phyloP scores from a whole-genome alignment of 192 early-diverging fungal species.

The Backusella mclennaniae region DNA sequence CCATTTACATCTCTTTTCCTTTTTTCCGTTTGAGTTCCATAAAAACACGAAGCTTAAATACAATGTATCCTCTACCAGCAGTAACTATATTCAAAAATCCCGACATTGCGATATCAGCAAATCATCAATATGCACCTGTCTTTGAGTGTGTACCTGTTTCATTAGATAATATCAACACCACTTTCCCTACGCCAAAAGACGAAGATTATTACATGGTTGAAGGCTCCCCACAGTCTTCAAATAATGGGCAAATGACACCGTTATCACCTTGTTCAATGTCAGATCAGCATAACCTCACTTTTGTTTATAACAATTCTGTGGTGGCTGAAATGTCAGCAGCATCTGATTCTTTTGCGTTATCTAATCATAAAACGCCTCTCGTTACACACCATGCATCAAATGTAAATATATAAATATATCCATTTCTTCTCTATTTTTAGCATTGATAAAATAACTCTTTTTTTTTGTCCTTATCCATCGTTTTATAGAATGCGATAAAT shows the following conservation, averaged over 20 bases:
- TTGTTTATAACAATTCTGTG: not conserved
- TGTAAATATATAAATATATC: not conserved
- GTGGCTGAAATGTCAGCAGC: not conserved
- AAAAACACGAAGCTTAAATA: not conserved
- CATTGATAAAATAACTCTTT: not conserved
- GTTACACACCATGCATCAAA: not conserved
- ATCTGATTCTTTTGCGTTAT: not conserved
- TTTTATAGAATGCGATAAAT: not conserved
- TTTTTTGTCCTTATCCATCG: not conserved
- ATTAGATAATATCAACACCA: not conserved
- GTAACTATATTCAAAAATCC: not conserved
- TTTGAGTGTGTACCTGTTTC: not conserved
- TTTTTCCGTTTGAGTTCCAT: not conserved
- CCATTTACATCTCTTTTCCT: not conserved
- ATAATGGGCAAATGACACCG: not conserved
- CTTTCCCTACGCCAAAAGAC: not conserved
- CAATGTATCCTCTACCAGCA: not conserved
- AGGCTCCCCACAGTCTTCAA: not conserved
- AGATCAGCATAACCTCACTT: not conserved
- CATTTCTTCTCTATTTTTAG: not conserved
- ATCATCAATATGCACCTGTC: not conserved
- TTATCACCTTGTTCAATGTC: not conserved
- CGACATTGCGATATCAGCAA: not conserved
- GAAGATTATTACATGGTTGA: not conserved
- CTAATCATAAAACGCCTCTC: not conserved